A percentile compares a stretch with the other conserved stretches of the same genome.
These are phyloP conservation scores for Paramecium tetraurelia DNA, from an alignment of 73 alveolate species.

Conservation along the genomic window DNA sequence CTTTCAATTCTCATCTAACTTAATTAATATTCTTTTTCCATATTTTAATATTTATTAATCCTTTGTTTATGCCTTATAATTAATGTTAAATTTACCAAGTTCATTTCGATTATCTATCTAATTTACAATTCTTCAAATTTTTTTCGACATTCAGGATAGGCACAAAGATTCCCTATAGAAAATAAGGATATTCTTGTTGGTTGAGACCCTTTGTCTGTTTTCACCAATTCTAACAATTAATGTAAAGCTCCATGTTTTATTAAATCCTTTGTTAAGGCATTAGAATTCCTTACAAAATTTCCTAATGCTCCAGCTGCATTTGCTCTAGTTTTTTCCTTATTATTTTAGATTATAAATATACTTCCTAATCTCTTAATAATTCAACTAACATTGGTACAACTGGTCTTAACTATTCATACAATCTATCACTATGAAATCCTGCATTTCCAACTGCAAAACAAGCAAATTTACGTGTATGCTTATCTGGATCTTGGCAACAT, in stretches of 20 bases:
- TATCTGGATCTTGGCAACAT: slow-evolving; percentile 95
- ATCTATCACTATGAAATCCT: slow-evolving; percentile 93
- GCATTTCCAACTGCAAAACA: slow-evolving; percentile 99
- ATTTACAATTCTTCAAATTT: slow-evolving; percentile 92
- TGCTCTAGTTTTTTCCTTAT: slow-evolving; percentile 96
- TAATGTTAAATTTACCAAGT: background rate
- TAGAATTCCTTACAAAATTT: slow-evolving; percentile 95
- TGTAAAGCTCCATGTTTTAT: slow-evolving; percentile 92
- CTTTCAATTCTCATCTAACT: slow-evolving; percentile 57
- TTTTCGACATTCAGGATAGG: slow-evolving; percentile 86
- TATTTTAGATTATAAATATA: background rate
- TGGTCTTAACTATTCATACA: slow-evolving; percentile 95
- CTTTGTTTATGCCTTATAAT: slow-evolving; percentile 27
- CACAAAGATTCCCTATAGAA: slow-evolving; percentile 96
- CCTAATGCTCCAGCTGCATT: slow-evolving; percentile 99
- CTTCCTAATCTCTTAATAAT: slow-evolving; percentile 90
- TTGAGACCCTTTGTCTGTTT: slow-evolving; percentile 70
- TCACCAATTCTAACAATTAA: slow-evolving; percentile 86
- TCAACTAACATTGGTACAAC: slow-evolving; percentile 95
- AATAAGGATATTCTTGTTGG: slow-evolving; percentile 96
- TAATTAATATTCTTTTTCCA: slow-evolving; percentile 78
- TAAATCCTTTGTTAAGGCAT: slow-evolving; percentile 88
- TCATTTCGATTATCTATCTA: slow-evolving; percentile 82
- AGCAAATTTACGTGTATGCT: slow-evolving; percentile 97
- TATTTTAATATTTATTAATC: slow-evolving; percentile 81